Evolutionary conservation across 805 yeast species (phyloP), one percentile per base, ranked within the genome.

Genomic region (Candida arabinofermentans): DNA sequence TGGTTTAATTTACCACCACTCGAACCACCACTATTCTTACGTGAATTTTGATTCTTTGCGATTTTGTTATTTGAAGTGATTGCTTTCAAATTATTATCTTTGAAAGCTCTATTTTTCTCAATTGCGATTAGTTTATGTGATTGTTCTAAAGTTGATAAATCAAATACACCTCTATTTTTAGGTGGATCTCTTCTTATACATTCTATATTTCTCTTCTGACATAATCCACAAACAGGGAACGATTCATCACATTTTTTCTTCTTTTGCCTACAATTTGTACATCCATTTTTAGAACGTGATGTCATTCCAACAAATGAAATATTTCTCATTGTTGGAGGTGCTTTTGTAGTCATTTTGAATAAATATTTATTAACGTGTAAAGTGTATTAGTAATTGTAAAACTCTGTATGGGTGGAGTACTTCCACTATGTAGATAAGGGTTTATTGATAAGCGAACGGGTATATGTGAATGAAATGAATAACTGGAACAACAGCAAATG

Each of bases 221-320:
- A 74, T n/a, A 64, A 52, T 1, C 72, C 68, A 50, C 79, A 74
- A 3, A 63, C 57, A 1, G 79, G 79, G 41, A 63, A 66, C 8
- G 48, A 51, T 49, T 74, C 74, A 53, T 74, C 77, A 55, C 79
- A 74, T 42, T 72, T 73, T 53, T 72, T 74, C 61, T 72, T 74
- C 48, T 69, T 60, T 44, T 56, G 59, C 37, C 71, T 60, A 48
- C 79, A 73, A 39, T 57, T 58, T 6, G 55, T 34, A 42, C 75
- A 71, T 0, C 75, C 75, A 17, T 47, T 43, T 34, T 62, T 61
- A 0, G 73, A 69, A 9, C 72, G 44, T 18, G 65, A 49, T 8
- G 60, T 49, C 2, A 54, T 18, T 1, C 67, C 67, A n/a, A 59
- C 64, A 43, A 63, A 61, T 3, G 62, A 59, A 13, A 47, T 46